Evolutionary conservation across 768 basidiomycete genomes (phyloP), one percentile per base, ranked within the genome.

Genomic region (Pluteus cervinus): DNA sequence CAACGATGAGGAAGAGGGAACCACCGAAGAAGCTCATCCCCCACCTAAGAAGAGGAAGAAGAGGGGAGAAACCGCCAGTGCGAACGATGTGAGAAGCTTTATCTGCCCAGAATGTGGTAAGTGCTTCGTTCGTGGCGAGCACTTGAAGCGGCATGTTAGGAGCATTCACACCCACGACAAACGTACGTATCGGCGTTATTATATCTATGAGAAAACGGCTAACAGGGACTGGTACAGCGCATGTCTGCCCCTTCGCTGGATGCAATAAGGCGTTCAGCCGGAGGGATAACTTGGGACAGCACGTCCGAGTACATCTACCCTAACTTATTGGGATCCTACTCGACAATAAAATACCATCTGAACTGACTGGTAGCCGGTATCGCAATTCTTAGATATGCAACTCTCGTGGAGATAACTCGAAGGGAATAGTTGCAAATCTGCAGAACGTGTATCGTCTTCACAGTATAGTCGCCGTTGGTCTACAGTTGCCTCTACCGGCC

Each of bases 91-190:
- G 47, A 62, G 83, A 33, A 66, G 71, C 20, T 82, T 78, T 55
- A 65, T 74, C 42, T 90, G 87, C 55, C 63, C 73, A 1, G 84
- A 75, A 1, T 91, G 88, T 48, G 77, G 76, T 12, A 88, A 88
- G 62, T 79, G 79, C 40, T 92, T 92, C 49, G 75, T 75, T 24
- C 67, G 88, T 2, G 75, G 79, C 1, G 86, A 89, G 48, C 88
- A 91, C 56, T 62, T 92, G 40, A 87, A 88, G 60, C 63, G 88
- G 18, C 88, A 90, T 61, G 71, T 89, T 14, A 58, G 81, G 41
- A 80, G 79, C 37, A 81, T 91, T 33, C 87, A 91, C 57, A 88
- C 87, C 2, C 66, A 85, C 47, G 86, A 88, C 50, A 87, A 84
- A 68, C 83, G 87, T 89, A 47, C 14, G 11, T 36, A 36, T 39